Percentiles rank a stretch among this genome's conserved stretches.
phyloP scores from a whole-genome alignment of 345 rosid genomes.

The Linum tenue region DNA sequence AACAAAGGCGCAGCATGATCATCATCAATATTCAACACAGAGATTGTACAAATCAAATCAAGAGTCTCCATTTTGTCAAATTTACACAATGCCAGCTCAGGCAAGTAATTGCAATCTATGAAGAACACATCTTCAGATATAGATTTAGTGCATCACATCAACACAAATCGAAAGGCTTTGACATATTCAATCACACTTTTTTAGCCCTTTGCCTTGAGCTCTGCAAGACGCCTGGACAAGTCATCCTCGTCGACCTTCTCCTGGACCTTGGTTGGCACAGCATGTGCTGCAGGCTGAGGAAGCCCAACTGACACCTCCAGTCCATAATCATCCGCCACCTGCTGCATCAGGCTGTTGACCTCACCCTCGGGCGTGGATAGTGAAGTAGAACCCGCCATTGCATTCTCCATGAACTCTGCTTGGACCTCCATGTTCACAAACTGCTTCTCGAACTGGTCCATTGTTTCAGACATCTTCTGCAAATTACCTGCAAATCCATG shows the following conservation, averaged over 20 bases:
- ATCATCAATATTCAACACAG: not conserved
- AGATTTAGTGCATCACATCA: not conserved
- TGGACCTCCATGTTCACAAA: constrained; percentile 99
- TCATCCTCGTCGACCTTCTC: constrained; percentile 99
- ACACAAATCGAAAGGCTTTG: not conserved
- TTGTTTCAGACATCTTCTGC: no score
- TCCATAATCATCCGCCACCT: constrained; percentile 97
- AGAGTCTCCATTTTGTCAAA: not conserved
- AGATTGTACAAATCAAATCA: constrained; percentile 5
- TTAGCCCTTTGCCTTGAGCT: constrained; percentile 87
- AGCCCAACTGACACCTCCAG: constrained; percentile 95
- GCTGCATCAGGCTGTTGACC: constrained; percentile 97
- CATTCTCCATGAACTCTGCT: constrained; percentile 96
- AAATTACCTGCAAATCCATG: constrained; percentile 44
- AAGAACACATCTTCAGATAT: not conserved
- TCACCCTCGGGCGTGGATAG: constrained; percentile 97
- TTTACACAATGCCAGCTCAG: constrained; percentile 10
- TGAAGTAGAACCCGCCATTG: constrained; percentile 97
- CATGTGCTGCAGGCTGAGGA: constrained; percentile 94
- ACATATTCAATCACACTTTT: not conserved
- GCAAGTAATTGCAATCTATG: not conserved
- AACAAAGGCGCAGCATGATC: not conserved
- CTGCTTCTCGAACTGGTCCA: constrained; percentile 73
- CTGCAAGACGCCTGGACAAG: constrained; percentile 90
- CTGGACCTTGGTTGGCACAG: constrained; percentile 54